These are phyloP conservation scores for Echinochloa phyllopogon DNA, from an alignment of 176 grass and related monocot species.

Conservation along the genomic window DNA sequence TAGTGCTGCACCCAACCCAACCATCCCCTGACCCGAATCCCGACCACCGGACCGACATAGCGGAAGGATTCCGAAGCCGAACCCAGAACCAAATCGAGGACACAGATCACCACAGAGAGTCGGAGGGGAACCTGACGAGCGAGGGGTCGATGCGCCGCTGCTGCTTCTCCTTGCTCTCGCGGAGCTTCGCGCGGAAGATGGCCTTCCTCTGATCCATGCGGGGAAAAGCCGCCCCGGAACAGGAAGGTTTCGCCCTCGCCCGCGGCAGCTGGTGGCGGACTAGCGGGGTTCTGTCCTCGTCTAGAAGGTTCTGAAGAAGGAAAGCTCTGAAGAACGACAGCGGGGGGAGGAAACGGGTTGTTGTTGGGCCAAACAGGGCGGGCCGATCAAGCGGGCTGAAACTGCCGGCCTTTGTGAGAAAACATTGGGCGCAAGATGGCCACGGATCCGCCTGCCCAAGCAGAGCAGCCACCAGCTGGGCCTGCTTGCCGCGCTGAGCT, in stretches of 20 bases:
- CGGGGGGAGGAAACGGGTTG: not conserved
- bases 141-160: constrained; percentile 91
- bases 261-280: not conserved
- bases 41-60: not conserved
- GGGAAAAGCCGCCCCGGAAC: not conserved
- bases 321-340: not conserved
- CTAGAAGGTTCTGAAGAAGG: constrained; percentile 22
- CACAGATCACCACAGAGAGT: not conserved
- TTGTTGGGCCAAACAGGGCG: not conserved
- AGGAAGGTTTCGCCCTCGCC: not conserved
- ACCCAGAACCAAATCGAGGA: not conserved
- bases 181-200: constrained; percentile 85
- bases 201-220: constrained; percentile 91
- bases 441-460: too few relatives aligned
- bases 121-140: constrained; percentile 64
- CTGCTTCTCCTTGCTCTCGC: constrained; percentile 82
- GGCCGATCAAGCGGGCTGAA: not conserved
- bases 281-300: not conserved
- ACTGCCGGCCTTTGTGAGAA: too few relatives aligned
- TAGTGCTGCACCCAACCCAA: not conserved
- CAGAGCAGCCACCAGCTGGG: too few relatives aligned
- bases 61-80: not conserved
- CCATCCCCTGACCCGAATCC: not conserved
- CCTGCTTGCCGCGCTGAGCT: too few relatives aligned
- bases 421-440: too few relatives aligned